Percentiles rank a stretch among this genome's conserved stretches.
Evolutionary conservation across 257 asterid genomes (phyloP).

Genomic region (Thymus quinquecostatus): DNA sequence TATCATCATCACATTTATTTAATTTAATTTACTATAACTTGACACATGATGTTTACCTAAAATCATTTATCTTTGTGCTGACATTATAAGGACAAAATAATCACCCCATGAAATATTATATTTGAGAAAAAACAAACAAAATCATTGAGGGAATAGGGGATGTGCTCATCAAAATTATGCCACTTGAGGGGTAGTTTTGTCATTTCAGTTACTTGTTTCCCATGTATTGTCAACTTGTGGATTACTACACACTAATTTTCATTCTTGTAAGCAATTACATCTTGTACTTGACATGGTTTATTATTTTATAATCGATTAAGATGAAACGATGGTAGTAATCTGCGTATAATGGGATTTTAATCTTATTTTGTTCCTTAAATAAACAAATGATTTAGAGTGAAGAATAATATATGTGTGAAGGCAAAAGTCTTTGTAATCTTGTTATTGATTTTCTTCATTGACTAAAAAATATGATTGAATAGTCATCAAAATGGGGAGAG

Average conservation of each 20-base stretch:
- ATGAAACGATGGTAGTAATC: too few species aligned
- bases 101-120: slow-evolving; percentile 17
- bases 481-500: background rate
- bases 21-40: slow-evolving; percentile 23
- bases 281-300: too few species aligned
- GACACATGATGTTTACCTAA: slow-evolving; percentile 39
- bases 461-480: slow-evolving; percentile 4
- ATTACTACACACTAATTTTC: too few species aligned
- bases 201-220: background rate
- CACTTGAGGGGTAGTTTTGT: background rate
- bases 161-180: background rate
- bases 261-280: too few species aligned
- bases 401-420: background rate
- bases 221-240: too few species aligned
- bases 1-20: slow-evolving; percentile 3
- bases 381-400: background rate
- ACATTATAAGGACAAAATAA: slow-evolving; percentile 39
- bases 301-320: too few species aligned
- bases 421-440: background rate
- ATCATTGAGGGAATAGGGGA: slow-evolving; percentile 1
- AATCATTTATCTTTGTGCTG: slow-evolving; percentile 33
- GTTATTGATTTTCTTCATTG: slow-evolving; percentile 2
- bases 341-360: too few species aligned
- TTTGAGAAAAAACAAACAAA: background rate
- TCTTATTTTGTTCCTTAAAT: background rate